Base-by-base conservation (phyloP, 129 eudicot genomes). In the Arctium minus region DNA sequence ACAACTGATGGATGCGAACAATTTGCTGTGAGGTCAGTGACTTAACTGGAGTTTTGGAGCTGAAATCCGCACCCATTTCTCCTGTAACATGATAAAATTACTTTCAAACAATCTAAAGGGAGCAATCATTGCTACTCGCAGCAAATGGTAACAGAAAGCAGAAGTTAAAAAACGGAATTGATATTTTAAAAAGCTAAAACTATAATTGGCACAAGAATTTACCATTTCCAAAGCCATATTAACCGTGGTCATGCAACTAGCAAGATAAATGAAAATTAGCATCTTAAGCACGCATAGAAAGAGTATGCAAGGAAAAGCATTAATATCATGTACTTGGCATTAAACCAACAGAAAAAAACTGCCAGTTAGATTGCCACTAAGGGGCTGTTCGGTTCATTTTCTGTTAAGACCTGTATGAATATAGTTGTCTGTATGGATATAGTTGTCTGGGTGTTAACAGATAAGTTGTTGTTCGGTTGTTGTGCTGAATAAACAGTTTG, bases 1-100 rank as follows among this genome's bases (percentile, higher is more conserved):
- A 96, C 88, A 96, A 76, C 89, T 96, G 99, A 88, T 96, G 99
- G 42, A 96, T 96, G 88, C 99, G 99, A 64, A 93, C 99, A 82
- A 96, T 90, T 86, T 96, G 99, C 86, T 96, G 98, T 0, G 98
- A 75, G 65, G 98, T 92, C 71, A 96, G 81, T 32, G 98, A 96
- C 85, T 96, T 96, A 22, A 96, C 98, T 27, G 86, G 72, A 89
- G 91, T 96, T 81, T 93, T 96, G 69, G 94, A 88, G 81, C 88
- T 86, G 73, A 96, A 96, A 81, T 96, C 99, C 27, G 97, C 81
- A 64, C 99, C 99, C 99, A 96, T 91, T 88, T 96, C 99, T 75
- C 99, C 99, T 96, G 85, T 76, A 89, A 86, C 78, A 74, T 30
- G 78, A 85, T 79, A 46, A 31, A 53, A 84, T 62, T 39, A 74